phyloP scores from a whole-genome alignment of 1,284 basidiomycete genomes.

The Pterulicium gracile region DNA sequence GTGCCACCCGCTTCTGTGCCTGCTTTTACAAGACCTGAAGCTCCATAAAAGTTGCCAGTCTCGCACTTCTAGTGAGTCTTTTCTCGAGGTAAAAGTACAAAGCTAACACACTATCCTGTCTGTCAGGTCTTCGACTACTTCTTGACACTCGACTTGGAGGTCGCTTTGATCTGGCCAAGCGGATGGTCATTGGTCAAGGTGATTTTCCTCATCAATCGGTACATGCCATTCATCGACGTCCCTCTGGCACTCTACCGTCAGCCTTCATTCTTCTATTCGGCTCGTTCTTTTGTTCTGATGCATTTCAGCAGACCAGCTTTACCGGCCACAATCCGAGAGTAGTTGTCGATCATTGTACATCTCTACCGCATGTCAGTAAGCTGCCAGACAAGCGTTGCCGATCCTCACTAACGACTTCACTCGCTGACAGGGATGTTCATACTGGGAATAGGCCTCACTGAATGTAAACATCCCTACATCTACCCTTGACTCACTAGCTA shows the following conservation, averaged over 20 bases:
- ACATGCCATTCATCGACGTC: background rate
- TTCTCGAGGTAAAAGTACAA: background rate
- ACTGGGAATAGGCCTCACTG: background rate
- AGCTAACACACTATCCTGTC: background rate
- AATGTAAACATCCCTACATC: no score
- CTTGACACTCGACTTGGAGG: background rate
- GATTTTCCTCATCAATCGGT: background rate
- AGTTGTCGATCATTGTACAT: background rate
- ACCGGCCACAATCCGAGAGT: background rate
- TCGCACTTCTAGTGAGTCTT: background rate
- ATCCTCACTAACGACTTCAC: background rate
- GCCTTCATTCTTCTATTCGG: background rate
- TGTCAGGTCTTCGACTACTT: background rate
- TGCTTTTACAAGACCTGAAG: background rate
- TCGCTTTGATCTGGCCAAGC: background rate
- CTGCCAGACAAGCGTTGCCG: no score
- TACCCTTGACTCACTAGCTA: background rate
- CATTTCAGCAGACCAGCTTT: background rate
- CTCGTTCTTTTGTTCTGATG: background rate
- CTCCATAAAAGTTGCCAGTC: background rate
- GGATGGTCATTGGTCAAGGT: background rate
- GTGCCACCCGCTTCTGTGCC: background rate
- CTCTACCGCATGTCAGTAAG: background rate
- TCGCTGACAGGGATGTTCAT: background rate
- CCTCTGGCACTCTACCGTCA: background rate